A percentile compares a stretch with the other conserved stretches of the same genome.
phyloP scores from a whole-genome alignment of 345 rosid species.

The Lenwebbia sp. region DNA sequence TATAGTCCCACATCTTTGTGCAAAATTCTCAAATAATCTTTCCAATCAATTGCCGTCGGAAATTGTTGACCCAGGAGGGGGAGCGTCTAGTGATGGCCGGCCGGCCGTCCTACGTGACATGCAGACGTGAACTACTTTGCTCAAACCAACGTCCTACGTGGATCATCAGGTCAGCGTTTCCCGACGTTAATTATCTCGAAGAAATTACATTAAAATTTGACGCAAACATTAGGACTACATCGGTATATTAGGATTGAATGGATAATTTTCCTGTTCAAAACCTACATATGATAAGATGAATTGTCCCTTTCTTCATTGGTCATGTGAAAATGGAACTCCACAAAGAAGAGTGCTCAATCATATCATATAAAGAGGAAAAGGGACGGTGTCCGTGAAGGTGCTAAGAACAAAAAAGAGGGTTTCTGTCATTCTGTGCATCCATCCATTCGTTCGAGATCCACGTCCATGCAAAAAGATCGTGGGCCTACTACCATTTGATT shows the following conservation, averaged over 20 bases:
- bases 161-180: no score
- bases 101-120: no score
- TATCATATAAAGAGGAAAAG: not conserved
- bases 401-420: not conserved
- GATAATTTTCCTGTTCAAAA: not conserved
- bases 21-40: no score
- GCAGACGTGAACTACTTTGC: no score
- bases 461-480: not conserved
- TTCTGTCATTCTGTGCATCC: not conserved
- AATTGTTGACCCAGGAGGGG: no score
- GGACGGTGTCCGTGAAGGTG: not conserved
- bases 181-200: rapidly evolving
- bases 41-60: no score
- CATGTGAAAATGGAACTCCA: not conserved
- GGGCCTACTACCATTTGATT: not conserved
- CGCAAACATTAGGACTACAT: no score
- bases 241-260: no score
- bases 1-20: no score
- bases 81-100: no score
- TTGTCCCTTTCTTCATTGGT: not conserved
- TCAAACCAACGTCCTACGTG: no score
- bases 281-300: not conserved
- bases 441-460: not conserved
- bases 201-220: no score
- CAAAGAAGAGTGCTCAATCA: not conserved